Evolutionary conservation across 164 flowering plant species (phyloP).

Genomic region (grape (Vitis vinifera)): ASM3070453v1 NC_081814.1:18570501-18571000

Average conservation of each 20-base stretch:
- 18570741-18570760: too few species aligned
- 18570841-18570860: not conserved
- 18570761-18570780: not conserved
- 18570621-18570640: not conserved
- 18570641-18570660: not conserved
- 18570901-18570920: too few species aligned
- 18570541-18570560: constrained; percentile 92
- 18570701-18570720: not conserved
- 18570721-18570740: not conserved
- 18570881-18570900: too few species aligned
- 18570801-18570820: not conserved
- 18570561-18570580: constrained; percentile 61
- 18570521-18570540: constrained; percentile 72
- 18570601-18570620: not conserved
- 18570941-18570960: too few species aligned
- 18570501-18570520: constrained; percentile 30
- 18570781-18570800: not conserved
- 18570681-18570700: not conserved
- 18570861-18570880: not conserved
- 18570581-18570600: not conserved
- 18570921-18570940: too few species aligned
- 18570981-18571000: too few species aligned
- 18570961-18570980: too few species aligned
- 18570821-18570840: not conserved
- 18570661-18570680: not conserved